phyloP scores from a whole-genome alignment of 768 basidiomycete species.

The Lactarius evosmus region DNA sequence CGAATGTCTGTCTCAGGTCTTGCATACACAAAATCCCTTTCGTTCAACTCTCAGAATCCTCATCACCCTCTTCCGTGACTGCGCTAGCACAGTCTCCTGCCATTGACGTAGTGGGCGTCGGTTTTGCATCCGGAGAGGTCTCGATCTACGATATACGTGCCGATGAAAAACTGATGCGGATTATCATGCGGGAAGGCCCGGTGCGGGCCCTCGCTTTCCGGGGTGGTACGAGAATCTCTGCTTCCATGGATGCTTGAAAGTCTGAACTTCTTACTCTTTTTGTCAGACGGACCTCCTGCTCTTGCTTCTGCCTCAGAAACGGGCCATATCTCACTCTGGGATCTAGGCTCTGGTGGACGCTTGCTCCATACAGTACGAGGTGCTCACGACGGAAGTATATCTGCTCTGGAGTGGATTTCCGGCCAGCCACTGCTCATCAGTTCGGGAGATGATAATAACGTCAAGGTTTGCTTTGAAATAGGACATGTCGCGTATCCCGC shows the following conservation, averaged over 20 bases:
- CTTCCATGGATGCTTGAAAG: not conserved
- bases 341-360: conserved; percentile 77
- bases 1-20: conserved; percentile 44
- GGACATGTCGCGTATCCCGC: not conserved
- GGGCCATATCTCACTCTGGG: conserved; percentile 93
- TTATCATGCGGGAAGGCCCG: conserved; percentile 87
- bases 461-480: conserved; percentile 60
- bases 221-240: conserved; percentile 52
- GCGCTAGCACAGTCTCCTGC: conserved; percentile 88
- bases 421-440: conserved; percentile 89
- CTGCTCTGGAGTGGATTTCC: conserved; percentile 85
- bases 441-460: conserved; percentile 90
- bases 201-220: conserved; percentile 79
- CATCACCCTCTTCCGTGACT: conserved; percentile 55
- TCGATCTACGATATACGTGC: conserved; percentile 87
- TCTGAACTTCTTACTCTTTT: not conserved
- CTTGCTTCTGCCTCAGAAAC: conserved; percentile 83
- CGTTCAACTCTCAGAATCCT: conserved; percentile 48
- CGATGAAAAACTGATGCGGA: conserved; percentile 83
- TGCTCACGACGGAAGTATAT: conserved; percentile 85
- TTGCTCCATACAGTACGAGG: conserved; percentile 82
- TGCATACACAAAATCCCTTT: conserved; percentile 78
- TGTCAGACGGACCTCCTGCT: conserved; percentile 78
- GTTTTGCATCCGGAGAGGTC: conserved; percentile 83
- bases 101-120: conserved; percentile 93